These are phyloP conservation scores for Lodderomyces parapsilosis DNA, from an alignment of 1,139 yeast species.

Conservation along the genomic window DNA sequence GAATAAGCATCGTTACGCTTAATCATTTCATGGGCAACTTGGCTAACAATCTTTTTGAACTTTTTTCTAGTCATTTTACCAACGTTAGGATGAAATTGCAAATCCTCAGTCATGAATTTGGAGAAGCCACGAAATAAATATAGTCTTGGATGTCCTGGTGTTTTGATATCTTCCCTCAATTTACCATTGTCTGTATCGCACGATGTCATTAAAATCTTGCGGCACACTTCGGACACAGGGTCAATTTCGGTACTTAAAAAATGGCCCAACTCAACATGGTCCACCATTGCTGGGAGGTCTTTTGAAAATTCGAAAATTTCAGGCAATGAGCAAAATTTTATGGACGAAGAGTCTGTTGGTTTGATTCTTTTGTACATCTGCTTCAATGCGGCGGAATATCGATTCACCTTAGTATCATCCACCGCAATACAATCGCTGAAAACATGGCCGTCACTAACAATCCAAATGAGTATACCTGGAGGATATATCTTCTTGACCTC, in stretches of 20 bases:
- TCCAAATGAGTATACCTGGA: conserved; percentile 56
- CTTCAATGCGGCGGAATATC: conserved; percentile 44
- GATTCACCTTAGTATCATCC: conserved; percentile 52
- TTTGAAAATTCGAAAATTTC: conserved; percentile 32
- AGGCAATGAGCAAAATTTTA: conserved; percentile 35
- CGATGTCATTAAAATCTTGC: conserved; percentile 35
- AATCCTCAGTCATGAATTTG: conserved; percentile 59
- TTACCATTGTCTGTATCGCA: conserved; percentile 43
- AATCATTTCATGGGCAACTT: conserved; percentile 63
- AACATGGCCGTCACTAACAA: conserved; percentile 66
- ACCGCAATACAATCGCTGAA: conserved; percentile 60
- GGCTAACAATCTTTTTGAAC: conserved; percentile 50
- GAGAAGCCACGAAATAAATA: conserved; percentile 56
- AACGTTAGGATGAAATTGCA: conserved; percentile 40
- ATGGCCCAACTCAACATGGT: conserved; percentile 27
- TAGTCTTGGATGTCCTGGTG: conserved; percentile 50
- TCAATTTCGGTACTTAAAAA: conserved; percentile 35
- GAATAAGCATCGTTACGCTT: conserved; percentile 64
- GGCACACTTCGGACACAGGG: conserved; percentile 33
- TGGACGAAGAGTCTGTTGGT: conserved; percentile 21
- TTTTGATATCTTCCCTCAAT: conserved; percentile 33
- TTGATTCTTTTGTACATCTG: conserved; percentile 33
- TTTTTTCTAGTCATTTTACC: conserved; percentile 42
- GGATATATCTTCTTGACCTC: conserved; percentile 41
- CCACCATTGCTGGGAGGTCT: conserved; percentile 15